A percentile compares a stretch with the other conserved stretches of the same genome.
Conservation (phyloP, 768 basidiomycete genomes). For the Cystoderma amianthinum region DNA sequence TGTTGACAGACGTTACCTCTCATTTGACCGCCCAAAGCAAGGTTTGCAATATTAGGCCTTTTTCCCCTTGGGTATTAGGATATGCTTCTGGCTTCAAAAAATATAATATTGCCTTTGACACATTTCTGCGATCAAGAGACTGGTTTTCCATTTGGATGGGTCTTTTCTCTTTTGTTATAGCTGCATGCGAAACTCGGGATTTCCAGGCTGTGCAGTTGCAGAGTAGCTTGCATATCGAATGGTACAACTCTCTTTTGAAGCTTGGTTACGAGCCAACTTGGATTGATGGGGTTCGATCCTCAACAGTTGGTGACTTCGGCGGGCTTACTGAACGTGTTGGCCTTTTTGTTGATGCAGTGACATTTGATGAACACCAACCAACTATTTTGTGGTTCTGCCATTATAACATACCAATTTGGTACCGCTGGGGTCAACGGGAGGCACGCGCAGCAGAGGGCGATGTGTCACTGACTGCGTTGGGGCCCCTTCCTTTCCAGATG, state of each 20-base stretch:
- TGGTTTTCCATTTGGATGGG: constrained; percentile 8
- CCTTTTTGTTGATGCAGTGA: background rate
- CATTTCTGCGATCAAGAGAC: background rate
- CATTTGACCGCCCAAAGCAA: background rate
- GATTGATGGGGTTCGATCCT: background rate
- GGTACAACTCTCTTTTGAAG: background rate
- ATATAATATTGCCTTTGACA: background rate
- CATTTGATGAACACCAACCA: no score
- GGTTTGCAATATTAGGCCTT: background rate
- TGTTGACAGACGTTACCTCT: background rate
- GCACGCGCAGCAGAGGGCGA: no score
- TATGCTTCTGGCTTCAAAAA: background rate
- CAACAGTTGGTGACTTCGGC: background rate
- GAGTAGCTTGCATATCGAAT: background rate
- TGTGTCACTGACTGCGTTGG: no score
- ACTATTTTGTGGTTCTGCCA: no score
- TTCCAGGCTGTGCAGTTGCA: background rate
- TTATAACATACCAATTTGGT: no score
- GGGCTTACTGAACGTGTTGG: background rate
- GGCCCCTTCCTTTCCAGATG: no score
- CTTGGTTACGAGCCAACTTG: background rate
- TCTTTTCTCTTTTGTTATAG: constrained; percentile 5
- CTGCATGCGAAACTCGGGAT: background rate
- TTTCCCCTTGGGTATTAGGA: background rate
- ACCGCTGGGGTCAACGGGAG: no score